Evolutionary conservation across 768 basidiomycete species (phyloP), one percentile per base, ranked within the genome.

Genomic region (Candolleomyces eurysporus): DNA sequence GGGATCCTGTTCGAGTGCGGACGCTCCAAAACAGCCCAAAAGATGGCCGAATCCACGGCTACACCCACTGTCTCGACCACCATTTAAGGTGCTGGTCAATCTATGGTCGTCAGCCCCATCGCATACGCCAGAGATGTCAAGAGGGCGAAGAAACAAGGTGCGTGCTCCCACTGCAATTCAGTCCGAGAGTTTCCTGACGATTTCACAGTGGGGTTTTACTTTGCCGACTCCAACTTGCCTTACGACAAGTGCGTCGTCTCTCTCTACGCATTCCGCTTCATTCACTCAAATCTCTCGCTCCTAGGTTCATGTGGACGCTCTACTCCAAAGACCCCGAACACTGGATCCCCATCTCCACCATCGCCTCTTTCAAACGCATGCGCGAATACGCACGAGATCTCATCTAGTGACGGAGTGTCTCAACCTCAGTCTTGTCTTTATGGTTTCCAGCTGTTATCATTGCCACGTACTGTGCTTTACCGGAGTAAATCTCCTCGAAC

Each of bases 341-440:
- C 68, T 98, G 94, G 94, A 85, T 98, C 5, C 88, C 95, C 1
- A 82, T 98, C 70, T 77, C 87, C 58, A 92, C 89, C 2, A 85
- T 98, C 60, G 82, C 90, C 6, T 95, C 93, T 6, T 98, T 98
- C 86, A 96, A 96, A 74, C 90, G 95, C 63, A 98, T n/a, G n/a
- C n/a, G n/a, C n/a, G n/a, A 91, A 31, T 91, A 83, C 69, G 73
- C 76, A 48, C n/a, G n/a, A n/a, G n/a, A 26, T 26, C 4, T 26
- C 26, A 26, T 26, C 26, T 26, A 26, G 26, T 26, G 4, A 26
- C 26, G 26, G 26, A 26, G 26, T 26, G 26, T 26, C 26, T 26
- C 26, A 26, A 26, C 26, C 26, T 26, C 26, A 26, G 26, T 26
- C 26, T 26, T 26, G 26, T 26, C 26, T 26, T 26, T 26, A 26